Evolutionary conservation across 208 protist genomes (phyloP).

Genomic region (Crithidia fasciculata): DNA sequence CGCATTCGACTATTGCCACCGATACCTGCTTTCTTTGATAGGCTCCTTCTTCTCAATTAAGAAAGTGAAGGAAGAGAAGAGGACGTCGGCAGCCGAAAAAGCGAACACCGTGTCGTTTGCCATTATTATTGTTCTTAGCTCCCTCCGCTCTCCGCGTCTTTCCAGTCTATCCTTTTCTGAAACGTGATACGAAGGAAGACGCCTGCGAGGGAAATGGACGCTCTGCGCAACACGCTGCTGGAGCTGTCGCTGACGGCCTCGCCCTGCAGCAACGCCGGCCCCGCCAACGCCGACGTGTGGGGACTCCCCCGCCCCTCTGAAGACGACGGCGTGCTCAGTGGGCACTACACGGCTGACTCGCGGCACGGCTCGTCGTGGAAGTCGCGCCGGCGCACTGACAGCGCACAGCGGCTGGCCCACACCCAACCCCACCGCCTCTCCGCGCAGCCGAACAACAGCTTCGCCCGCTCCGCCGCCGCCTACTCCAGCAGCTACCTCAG

Average conservation of each 20-base stretch:
- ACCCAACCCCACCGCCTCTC: neutral
- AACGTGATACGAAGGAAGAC: neutral
- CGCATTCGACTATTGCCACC: too few species aligned
- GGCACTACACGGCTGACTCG: neutral
- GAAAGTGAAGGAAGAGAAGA: too few species aligned
- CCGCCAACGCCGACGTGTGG: neutral
- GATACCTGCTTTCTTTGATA: too few species aligned
- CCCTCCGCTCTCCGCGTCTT: too few species aligned
- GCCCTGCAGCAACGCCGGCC: slow-evolving; percentile 4
- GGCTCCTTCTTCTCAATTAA: too few species aligned
- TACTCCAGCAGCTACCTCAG: slow-evolving; percentile 10
- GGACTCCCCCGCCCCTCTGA: neutral
- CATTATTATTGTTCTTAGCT: too few species aligned
- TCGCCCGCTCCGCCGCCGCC: neutral
- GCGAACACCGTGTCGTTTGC: too few species aligned
- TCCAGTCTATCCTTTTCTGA: too few species aligned
- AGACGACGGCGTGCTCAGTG: slow-evolving; percentile 2
- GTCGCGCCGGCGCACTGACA: neutral
- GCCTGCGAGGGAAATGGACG: slow-evolving; percentile 1
- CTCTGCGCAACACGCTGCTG: slow-evolving; percentile 13
- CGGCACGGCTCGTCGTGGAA: neutral
- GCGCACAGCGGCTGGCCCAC: neutral
- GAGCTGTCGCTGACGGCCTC: slow-evolving; percentile 20
- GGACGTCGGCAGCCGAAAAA: too few species aligned
- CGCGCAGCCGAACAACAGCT: neutral